Evolutionary conservation across 73 alveolate species (phyloP), one percentile per base, ranked within the genome.

Genomic region (Stentor coeruleus): DNA sequence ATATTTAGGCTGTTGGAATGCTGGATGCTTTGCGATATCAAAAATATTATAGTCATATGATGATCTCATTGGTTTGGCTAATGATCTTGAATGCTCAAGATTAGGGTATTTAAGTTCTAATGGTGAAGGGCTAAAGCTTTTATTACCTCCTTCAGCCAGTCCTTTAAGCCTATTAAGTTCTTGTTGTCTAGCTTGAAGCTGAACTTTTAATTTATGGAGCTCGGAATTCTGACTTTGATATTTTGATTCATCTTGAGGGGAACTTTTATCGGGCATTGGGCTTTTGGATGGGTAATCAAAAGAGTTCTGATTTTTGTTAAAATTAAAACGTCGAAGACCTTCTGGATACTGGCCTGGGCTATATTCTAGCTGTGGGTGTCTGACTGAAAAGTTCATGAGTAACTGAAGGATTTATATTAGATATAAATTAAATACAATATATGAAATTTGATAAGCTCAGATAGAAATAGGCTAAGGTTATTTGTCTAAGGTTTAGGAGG

Each of bases 1-100:
- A 33, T 26, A 66, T 33, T 66, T 66, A 20, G 79, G 79, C 79
- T 66, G 79, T 40, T 66, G 79, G 33, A 66, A 66, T 28, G 79
- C 79, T 20, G 79, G 79, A 2, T 66, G 79, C n/a, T 33, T 31
- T 20, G 79, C 36, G 26, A 66, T 1, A 0, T 20, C 79, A 20
- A 66, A 49, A 20, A 49, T 49, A 20, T 49, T 49, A 20, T 49
- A 49, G 20, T 49, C 66, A 49, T 49, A 49, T 11, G 66, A 49
- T 20, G 66, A 49, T 20, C 66, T 49, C 66, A 20, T 11, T 11
- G 6, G 6, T 49, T 20, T 6, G 20, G 6, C 66, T 49, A 11
- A 6, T 11, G 6, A 11, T 49, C 66, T 49, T 49, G 6, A 11
- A 49, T 6, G 66, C 6, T 11, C 28, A 49, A 20, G 66, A 6